phyloP scores from a whole-genome alignment of 345 rosid species.

The Salix exigua region DNA sequence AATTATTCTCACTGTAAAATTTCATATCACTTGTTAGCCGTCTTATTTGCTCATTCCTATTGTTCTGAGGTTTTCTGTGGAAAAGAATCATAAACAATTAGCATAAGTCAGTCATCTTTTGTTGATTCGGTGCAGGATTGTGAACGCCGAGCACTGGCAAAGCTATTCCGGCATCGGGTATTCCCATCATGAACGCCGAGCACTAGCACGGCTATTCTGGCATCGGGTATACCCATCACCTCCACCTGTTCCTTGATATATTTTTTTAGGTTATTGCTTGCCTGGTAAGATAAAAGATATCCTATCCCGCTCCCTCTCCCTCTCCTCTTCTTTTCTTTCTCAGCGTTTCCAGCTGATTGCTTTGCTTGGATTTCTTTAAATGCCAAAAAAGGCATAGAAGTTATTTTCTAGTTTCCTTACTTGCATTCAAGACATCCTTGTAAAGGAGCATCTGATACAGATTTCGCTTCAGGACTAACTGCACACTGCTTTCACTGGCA shows the following conservation, averaged over 20 bases:
- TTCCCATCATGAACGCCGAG: conserved; percentile 57
- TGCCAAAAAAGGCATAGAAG: not conserved
- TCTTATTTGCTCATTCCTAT: not conserved
- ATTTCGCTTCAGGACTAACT: not conserved
- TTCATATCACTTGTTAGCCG: not conserved
- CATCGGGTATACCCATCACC: conserved; percentile 46
- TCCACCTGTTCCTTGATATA: conserved; percentile 33
- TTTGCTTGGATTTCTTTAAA: not conserved
- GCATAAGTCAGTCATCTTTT: not conserved
- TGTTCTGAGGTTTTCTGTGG: conserved; percentile 3
- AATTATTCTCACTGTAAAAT: not conserved
- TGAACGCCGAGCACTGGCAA: conserved; percentile 71
- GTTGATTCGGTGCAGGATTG: conserved; percentile 54
- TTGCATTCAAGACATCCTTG: not conserved
- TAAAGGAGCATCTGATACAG: not conserved
- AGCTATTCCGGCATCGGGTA: conserved; percentile 58
- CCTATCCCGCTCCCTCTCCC: not conserved
- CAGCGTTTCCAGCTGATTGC: not conserved
- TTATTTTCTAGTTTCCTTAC: not conserved
- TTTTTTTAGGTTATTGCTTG: not conserved
- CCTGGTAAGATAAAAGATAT: conserved; percentile 25
- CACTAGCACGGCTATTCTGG: conserved; percentile 55
- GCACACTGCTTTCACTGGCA: not conserved
- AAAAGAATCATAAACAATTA: not conserved
- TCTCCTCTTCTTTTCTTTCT: not conserved